Percentiles rank a stretch among this genome's conserved stretches.
Conservation (phyloP, 129 eudicot species). For the Saposhnikovia divaricata region DNA sequence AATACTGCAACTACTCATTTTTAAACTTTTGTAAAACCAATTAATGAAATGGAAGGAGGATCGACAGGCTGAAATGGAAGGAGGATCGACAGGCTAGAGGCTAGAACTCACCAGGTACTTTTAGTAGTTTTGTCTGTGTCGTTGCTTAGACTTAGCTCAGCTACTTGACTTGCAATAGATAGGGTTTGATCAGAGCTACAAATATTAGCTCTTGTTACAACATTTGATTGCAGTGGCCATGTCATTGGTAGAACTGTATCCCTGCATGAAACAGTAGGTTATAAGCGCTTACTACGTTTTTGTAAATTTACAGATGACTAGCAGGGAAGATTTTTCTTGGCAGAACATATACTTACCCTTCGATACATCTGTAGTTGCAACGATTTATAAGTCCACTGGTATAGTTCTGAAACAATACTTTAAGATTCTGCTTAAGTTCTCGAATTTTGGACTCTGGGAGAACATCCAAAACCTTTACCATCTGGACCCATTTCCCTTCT, state of each 20-base stretch:
- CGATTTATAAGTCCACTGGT: slow-evolving; percentile 27
- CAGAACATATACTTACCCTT: slow-evolving; percentile 34
- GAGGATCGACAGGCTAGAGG: too few relatives aligned
- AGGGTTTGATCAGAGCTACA: slow-evolving; percentile 13
- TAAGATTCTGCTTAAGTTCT: slow-evolving; percentile 29
- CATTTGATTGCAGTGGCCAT: slow-evolving; percentile 36
- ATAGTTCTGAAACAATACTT: slow-evolving; percentile 33
- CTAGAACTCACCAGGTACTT: slow-evolving; percentile 9
- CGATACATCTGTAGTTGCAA: slow-evolving; percentile 29
- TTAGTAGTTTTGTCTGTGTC: slow-evolving; percentile 1
- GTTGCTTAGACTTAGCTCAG: slow-evolving; percentile 19
- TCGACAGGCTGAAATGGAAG: too few relatives aligned
- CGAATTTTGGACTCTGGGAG: slow-evolving; percentile 30
- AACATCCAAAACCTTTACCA: slow-evolving; percentile 48
- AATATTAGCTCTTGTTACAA: background rate
- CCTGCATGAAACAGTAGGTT: slow-evolving; percentile 16
- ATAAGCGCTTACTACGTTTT: background rate
- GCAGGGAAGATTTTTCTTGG: background rate
- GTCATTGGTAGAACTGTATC: slow-evolving; percentile 40
- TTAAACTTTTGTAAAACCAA: too few relatives aligned
- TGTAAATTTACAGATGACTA: background rate
- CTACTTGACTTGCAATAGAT: slow-evolving; percentile 24
- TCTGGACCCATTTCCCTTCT: slow-evolving; percentile 35
- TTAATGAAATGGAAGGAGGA: too few relatives aligned
- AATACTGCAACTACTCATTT: too few relatives aligned